Conservation (phyloP, 148 eudicot species). For the Rhododendron williamsianum region DNA sequence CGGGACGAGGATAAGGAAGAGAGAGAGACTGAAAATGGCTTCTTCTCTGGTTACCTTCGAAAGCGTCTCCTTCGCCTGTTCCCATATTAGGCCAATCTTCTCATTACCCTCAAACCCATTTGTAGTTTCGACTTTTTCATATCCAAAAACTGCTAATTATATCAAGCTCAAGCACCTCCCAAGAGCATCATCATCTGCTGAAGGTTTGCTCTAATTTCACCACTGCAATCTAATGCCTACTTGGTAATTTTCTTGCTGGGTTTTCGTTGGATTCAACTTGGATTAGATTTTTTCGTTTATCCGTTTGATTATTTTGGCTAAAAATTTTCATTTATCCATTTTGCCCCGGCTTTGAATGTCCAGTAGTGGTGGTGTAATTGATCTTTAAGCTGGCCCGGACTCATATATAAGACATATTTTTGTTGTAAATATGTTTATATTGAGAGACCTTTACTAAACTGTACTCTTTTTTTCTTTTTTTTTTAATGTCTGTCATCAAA, state of each 20-base stretch:
- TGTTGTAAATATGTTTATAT: background rate
- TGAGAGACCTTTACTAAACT: background rate
- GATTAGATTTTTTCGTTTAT: background rate
- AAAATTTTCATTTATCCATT: background rate
- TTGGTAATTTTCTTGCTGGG: background rate
- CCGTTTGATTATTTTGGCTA: background rate
- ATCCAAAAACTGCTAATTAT: constrained; percentile 9
- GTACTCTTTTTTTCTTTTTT: no score
- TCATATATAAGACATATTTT: no score
- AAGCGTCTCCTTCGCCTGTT: background rate
- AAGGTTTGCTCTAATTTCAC: constrained; percentile 25
- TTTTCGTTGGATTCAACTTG: background rate
- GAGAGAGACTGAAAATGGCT: background rate
- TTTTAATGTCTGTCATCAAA: no score
- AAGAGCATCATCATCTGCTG: constrained; percentile 25
- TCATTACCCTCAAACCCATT: constrained; percentile 15
- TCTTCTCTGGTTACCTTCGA: constrained; percentile 9
- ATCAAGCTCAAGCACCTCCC: constrained; percentile 27
- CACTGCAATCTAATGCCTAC: background rate
- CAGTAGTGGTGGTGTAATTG: background rate
- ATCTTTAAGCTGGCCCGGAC: background rate
- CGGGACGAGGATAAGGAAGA: background rate
- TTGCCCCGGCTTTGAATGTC: background rate
- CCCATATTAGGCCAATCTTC: background rate
- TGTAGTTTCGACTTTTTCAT: constrained; percentile 8